Base-by-base conservation (phyloP, 2,329 filamentous ascomycete genomes). In the Albifimbria verrucaria region DNA sequence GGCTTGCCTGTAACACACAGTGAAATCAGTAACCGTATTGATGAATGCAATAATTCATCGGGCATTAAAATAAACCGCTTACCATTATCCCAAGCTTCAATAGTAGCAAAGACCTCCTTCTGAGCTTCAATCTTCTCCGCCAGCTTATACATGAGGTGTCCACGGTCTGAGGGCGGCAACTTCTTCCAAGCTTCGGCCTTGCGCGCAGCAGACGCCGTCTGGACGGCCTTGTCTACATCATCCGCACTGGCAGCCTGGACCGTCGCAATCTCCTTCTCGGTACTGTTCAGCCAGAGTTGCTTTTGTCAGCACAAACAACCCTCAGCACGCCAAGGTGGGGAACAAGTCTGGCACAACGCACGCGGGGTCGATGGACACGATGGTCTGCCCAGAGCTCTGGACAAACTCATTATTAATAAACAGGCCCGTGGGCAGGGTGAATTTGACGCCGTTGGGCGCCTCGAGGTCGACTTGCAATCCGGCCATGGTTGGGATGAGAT, bases 381-480 rank as follows among this genome's bases (percentile, higher is more conserved):
- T 60, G 23, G 62, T 67, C 23, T 58, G 54, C 24, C 57, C 62
- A 2, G 60, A 58, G 20, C 62, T 58, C 7, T 60, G 50, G n/a
- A 92, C 86, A 69, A 89, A 92, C 67, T 91, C 87, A 57, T 92
- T 92, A 76, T 91, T 90, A 75, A 93, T 92, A 71, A 92, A 93
- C 9, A 93, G 79, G 25, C 90, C 90, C 24, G 82, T 79, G 2
- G 89, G 88, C 74, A 91, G 87, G 15, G 71, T 76, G 70, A 90
- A 92, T 65, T 84, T 86, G 69, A 77, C 79, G 63, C 89, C 89
- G 71, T 93, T 93, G 10, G 90, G 90, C 52, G 90, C 88, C 12
- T 82, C 89, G 53, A 93, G 80, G 64, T 90, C 79, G 50, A 85
- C 72, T 22, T 58, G 62, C 32, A 62, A 36, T 43, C 56, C 55